Evolutionary conservation across 805 yeast species (phyloP), one percentile per base, ranked within the genome.

Genomic region (Nakazawaea laoshanensis): DNA sequence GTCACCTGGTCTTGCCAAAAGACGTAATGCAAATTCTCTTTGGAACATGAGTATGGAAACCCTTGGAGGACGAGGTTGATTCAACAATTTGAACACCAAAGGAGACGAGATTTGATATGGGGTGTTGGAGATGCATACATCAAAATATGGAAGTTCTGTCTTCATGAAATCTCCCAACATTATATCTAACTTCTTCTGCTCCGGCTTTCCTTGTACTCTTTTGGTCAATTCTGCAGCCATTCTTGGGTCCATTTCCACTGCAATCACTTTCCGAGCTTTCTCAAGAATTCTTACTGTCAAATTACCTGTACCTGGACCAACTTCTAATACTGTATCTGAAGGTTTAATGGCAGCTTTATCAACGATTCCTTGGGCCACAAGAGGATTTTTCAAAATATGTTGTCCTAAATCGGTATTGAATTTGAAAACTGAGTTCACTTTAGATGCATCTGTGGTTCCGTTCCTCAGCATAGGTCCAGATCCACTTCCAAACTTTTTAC

Each of bases 291-390:
- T 69, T 23, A 89, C 94, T 0, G 98, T 92, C 59, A 92, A 67
- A 50, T 92, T 92, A 63, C 98, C 98, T 0, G 98, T 92, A 74
- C 98, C 98, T 3, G 98, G 98, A 48, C 98, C 98, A 33, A 92
- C 95, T 63, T 92, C 98, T 26, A 92, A 65, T 2, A 92, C 97
- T 6, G 77, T 75, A 52, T 92, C 98, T 19, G 94, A 79, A 3
- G 97, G 96, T 48, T 77, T 81, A 35, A 92, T 81, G 24, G 76
- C 81, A 2, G 98, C 97, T 51, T 89, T 89, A 54, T 92, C 97
- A 12, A 92, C 98, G 54, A 92, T 92, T 11, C 96, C 97, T 55
- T 92, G 97, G 5, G 98, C 97, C 19, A 92, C 92, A 35, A 88
- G 65, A 1, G 98, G 98, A 53, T 92, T 92, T 52, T 92, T 92